A percentile compares a stretch with the other conserved stretches of the same genome.
Conservation (phyloP, 2,329 filamentous ascomycete genomes). For the Colletotrichum tofieldiae region DNA sequence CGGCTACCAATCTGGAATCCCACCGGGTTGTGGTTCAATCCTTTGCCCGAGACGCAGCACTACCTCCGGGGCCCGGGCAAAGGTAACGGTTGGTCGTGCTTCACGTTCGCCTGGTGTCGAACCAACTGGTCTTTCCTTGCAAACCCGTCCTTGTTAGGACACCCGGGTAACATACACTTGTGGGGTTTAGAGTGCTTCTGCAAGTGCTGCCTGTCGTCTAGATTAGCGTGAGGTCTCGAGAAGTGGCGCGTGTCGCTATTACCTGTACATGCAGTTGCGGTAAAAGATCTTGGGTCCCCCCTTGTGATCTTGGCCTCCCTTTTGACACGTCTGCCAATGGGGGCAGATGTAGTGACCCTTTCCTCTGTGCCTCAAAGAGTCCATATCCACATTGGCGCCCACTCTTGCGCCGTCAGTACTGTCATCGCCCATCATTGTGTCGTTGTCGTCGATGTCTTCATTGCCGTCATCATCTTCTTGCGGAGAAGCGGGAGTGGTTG, state of each 20-base stretch:
- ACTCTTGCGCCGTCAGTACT: conserved; percentile 9
- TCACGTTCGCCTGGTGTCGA: conserved; percentile 58
- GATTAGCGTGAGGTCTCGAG: conserved; percentile 19
- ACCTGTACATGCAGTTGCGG: conserved; percentile 58
- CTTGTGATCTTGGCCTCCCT: conserved; percentile 58
- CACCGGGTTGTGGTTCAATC: not conserved
- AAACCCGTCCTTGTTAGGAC: conserved; percentile 60
- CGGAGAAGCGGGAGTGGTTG: conserved; percentile 16
- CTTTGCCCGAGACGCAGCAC: not conserved
- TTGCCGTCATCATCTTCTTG: conserved; percentile 7
- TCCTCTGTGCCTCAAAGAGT: conserved; percentile 56
- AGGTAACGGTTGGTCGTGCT: conserved; percentile 48
- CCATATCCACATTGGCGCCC: conserved; percentile 55
- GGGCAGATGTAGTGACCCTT: conserved; percentile 58
- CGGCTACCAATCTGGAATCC: not conserved
- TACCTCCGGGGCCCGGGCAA: conserved; percentile 28
- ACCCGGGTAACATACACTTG: conserved; percentile 56
- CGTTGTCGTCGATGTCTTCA: conserved; percentile 14
- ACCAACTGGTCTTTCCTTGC: conserved; percentile 60
- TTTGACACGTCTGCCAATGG: conserved; percentile 54
- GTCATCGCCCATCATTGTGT: conserved; percentile 6
- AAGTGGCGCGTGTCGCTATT: conserved; percentile 44
- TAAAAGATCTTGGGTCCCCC: conserved; percentile 58
- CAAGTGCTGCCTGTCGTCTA: conserved; percentile 55
- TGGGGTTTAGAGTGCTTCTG: conserved; percentile 61